phyloP scores from a whole-genome alignment of 169 alveolate genomes.

The Babesia divergens region DNA sequence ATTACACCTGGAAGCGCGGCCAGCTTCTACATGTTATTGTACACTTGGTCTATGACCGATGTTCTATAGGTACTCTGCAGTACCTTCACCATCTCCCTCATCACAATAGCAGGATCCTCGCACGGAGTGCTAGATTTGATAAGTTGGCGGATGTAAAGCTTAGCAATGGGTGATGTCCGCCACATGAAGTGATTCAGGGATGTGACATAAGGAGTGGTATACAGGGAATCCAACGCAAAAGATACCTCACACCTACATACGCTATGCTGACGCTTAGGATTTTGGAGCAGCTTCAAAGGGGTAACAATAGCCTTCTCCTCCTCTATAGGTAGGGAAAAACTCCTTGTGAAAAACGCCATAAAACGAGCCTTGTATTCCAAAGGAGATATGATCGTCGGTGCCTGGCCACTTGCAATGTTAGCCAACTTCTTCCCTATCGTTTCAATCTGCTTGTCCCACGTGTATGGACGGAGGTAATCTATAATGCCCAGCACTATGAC shows the following conservation, averaged over 20 bases:
- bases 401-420: slow-evolving; percentile 58
- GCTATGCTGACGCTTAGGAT: neutral
- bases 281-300: neutral
- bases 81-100: slow-evolving; percentile 1
- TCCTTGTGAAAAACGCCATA: slow-evolving; percentile 15
- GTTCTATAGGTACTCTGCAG: neutral
- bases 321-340: neutral
- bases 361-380: slow-evolving; percentile 54
- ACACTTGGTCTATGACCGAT: neutral
- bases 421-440: slow-evolving; percentile 66
- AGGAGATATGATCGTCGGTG: slow-evolving; percentile 64
- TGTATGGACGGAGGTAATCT: slow-evolving; percentile 62
- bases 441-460: slow-evolving; percentile 70
- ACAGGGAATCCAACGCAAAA: neutral
- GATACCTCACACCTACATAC: slow-evolving; percentile 20
- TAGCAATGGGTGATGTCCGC: slow-evolving; percentile 28
- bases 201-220: neutral
- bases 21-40: neutral
- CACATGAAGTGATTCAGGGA: slow-evolving; percentile 40
- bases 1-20: neutral
- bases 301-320: neutral
- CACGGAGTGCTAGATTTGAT: neutral
- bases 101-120: neutral
- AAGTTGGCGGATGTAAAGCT: slow-evolving; percentile 17
- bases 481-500: slow-evolving; percentile 46